Evolutionary conservation across 2,329 filamentous ascomycete genomes (phyloP).

Genomic region (Pyricularia grisea): DNA sequence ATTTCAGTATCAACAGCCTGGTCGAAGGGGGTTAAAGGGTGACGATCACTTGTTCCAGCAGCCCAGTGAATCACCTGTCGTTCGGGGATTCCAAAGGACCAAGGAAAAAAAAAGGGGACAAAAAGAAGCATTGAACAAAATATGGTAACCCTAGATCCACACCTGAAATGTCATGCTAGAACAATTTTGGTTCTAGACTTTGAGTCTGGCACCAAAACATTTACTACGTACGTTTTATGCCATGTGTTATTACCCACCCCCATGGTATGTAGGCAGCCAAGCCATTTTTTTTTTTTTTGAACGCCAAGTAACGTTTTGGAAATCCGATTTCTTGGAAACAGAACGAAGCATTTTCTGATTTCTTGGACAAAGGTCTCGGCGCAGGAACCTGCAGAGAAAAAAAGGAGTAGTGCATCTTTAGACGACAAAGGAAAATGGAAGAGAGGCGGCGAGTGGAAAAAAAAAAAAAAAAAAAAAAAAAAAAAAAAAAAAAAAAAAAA

Average conservation of each 20-base stretch:
- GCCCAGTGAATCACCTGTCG: not conserved
- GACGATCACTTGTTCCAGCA: not conserved
- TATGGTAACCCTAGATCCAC: too few relatives aligned
- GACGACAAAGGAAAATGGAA: not conserved
- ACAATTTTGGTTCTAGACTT: not conserved
- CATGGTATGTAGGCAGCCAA: too few relatives aligned
- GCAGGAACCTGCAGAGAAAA: not conserved
- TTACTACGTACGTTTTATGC: too few relatives aligned
- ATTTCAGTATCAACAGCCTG: not conserved
- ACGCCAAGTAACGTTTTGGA: not conserved
- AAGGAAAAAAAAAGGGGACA: not conserved
- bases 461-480: too few relatives aligned
- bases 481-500: too few relatives aligned
- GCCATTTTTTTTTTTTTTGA: not conserved
- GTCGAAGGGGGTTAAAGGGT: not conserved
- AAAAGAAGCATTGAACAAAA: too few relatives aligned
- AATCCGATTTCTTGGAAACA: not conserved
- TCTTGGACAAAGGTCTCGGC: not conserved
- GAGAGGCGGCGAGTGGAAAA: too few relatives aligned
- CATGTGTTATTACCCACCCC: too few relatives aligned
- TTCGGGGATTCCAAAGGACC: not conserved
- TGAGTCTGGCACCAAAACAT: too few relatives aligned
- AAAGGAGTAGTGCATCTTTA: not conserved
- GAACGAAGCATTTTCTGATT: not conserved
- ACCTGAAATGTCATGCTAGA: too few relatives aligned